Conservation (phyloP, 2,329 filamentous ascomycete genomes). For the Claviceps sp. region DNA sequence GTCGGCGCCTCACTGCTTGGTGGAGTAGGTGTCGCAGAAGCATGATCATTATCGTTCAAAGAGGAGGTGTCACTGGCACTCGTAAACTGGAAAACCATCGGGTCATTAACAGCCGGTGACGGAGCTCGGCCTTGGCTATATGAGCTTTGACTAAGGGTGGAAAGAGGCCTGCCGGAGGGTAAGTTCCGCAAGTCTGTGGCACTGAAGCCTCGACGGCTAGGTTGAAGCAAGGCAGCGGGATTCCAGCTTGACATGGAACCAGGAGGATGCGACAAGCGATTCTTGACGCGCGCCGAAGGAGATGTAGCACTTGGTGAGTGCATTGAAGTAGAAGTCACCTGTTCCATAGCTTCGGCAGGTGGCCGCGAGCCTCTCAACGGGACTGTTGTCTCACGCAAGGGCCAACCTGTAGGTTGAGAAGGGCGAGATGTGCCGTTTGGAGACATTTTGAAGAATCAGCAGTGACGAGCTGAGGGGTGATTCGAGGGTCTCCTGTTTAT, state of each 20-base stretch:
- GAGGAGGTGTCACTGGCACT: constrained; percentile 20
- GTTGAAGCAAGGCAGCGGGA: constrained; percentile 26
- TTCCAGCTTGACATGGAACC: constrained; percentile 25
- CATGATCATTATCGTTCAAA: constrained; percentile 20
- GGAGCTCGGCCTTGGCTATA: constrained; percentile 8
- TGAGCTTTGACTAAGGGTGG: neutral
- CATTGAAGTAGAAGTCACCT: neutral
- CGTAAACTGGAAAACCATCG: constrained; percentile 30
- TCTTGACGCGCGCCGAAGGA: constrained; percentile 10
- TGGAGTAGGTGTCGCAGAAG: constrained; percentile 21
- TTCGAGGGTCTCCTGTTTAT: neutral
- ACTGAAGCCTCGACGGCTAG: constrained; percentile 18
- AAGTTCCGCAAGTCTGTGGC: constrained; percentile 15
- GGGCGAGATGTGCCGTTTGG: constrained; percentile 7
- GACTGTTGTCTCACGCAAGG: constrained; percentile 6
- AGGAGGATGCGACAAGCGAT: constrained; percentile 15
- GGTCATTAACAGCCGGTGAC: constrained; percentile 10
- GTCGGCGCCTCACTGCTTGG: constrained; percentile 12
- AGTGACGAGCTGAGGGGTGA: neutral
- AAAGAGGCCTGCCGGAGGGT: constrained; percentile 11
- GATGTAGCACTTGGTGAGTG: neutral
- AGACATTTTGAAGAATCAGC: constrained; percentile 5
- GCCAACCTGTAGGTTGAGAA: constrained; percentile 1
- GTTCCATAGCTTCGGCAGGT: neutral
- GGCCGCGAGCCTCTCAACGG: constrained; percentile 5